Conservation (phyloP, 1,284 basidiomycete genomes). For the Apiotrichum akiyoshidainum region DNA sequence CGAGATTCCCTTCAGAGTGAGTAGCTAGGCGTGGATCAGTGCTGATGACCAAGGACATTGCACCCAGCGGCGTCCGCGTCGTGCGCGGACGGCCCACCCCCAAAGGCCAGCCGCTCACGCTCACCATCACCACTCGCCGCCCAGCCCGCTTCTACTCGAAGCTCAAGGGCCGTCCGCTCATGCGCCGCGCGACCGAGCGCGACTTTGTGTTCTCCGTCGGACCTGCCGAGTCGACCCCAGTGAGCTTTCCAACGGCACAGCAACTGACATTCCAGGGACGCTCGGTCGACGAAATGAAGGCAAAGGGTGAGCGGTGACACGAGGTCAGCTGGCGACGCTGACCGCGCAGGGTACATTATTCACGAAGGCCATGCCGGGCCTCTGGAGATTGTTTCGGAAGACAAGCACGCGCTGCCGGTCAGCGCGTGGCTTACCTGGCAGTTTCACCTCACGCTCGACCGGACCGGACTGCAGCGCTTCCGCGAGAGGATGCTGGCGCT, state of each 20-base stretch:
- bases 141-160: constrained; percentile 21
- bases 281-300: constrained; percentile 17
- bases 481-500: constrained; percentile 11
- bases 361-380: constrained; percentile 24
- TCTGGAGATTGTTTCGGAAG: constrained; percentile 10
- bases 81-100: constrained; percentile 2
- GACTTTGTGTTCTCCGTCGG: constrained; percentile 22
- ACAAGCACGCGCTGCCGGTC: constrained; percentile 11
- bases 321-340: background rate
- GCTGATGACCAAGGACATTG: constrained; percentile 13
- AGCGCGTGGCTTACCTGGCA: constrained; percentile 22
- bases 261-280: constrained; percentile 8
- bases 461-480: background rate
- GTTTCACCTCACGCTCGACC: constrained; percentile 17
- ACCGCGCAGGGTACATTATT: constrained; percentile 16
- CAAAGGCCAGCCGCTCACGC: constrained; percentile 2
- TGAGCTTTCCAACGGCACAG: background rate
- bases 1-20: constrained; percentile 23
- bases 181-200: constrained; percentile 22
- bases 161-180: constrained; percentile 3
- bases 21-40: background rate
- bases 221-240: constrained; percentile 11
- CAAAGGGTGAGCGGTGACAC: constrained; percentile 4
- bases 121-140: constrained; percentile 20
- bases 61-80: constrained; percentile 14